phyloP scores from a whole-genome alignment of 441 rosid genomes.

The Croton laevigatus region DNA sequence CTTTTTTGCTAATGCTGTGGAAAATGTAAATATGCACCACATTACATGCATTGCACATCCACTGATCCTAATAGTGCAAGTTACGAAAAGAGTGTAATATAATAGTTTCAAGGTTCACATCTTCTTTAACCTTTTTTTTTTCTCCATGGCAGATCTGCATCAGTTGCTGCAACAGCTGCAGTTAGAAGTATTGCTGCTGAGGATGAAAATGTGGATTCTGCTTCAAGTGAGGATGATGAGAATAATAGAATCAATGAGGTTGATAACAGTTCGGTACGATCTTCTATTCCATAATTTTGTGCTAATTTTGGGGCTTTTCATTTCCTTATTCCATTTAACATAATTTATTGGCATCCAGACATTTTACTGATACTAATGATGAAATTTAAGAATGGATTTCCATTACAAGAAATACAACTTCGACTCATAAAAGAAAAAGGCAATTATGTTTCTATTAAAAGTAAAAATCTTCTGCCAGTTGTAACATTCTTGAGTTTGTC shows the following conservation, averaged over 20 bases:
- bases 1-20: background rate
- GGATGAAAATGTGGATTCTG: constrained; percentile 72
- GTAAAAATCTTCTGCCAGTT: too few relatives aligned
- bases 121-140: constrained; percentile 16
- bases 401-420: constrained; percentile 1
- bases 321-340: background rate
- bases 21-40: background rate
- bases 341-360: background rate
- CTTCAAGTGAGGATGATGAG: constrained; percentile 76
- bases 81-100: background rate
- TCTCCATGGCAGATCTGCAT: constrained; percentile 51
- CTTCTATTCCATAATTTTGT: constrained; percentile 12
- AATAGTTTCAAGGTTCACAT: constrained; percentile 11
- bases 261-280: constrained; percentile 63
- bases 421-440: background rate
- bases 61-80: constrained; percentile 2
- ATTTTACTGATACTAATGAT: background rate
- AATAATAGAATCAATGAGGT: constrained; percentile 42
- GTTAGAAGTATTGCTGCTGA: constrained; percentile 49
- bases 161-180: constrained; percentile 55
- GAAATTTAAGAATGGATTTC: constrained; percentile 9
- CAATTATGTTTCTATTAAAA: background rate
- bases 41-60: background rate
- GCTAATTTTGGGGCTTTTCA: background rate
- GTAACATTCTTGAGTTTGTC: too few relatives aligned